These are phyloP conservation scores for Suillus americanus DNA, from an alignment of 768 basidiomycete species.

Conservation along the genomic window DNA sequence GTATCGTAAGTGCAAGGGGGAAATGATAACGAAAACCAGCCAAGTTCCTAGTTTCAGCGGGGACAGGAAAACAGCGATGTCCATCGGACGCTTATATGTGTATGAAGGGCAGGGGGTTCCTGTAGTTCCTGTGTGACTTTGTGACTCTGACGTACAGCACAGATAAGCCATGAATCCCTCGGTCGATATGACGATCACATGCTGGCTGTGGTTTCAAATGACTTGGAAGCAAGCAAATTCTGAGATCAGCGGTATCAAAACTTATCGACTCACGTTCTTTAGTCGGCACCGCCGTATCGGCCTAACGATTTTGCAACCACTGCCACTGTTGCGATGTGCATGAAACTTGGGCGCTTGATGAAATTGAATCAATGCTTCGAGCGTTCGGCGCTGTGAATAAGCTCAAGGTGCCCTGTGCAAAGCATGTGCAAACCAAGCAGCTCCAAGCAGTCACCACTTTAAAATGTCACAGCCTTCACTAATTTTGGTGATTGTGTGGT, in stretches of 20 bases:
- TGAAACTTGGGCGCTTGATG: not conserved
- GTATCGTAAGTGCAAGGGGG: not conserved
- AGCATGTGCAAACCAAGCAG: not conserved
- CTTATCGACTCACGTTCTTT: not conserved
- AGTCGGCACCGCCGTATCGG: not conserved
- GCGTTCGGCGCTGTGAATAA: not conserved
- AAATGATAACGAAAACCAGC: not conserved
- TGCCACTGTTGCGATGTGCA: not conserved
- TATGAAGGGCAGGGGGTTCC: not conserved
- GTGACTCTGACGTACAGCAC: conserved; percentile 13
- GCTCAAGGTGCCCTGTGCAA: not conserved
- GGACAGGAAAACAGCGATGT: not conserved
- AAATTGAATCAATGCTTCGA: not conserved
- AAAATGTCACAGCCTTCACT: not conserved
- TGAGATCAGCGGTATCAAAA: not conserved
- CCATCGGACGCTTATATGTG: not conserved
- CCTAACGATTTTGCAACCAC: not conserved
- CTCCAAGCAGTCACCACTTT: not conserved
- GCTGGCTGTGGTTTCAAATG: conserved; percentile 1
- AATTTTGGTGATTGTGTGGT: not conserved
- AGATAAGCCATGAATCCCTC: conserved; percentile 13
- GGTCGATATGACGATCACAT: conserved; percentile 19
- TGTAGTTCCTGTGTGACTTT: conserved; percentile 1
- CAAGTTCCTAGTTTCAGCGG: not conserved
- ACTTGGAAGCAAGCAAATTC: not conserved